A percentile compares a stretch with the other conserved stretches of the same genome.
These are phyloP conservation scores for Botrytis pseudocinerea DNA, from an alignment of 2,329 filamentous ascomycete genomes.

Conservation along the genomic window DNA sequence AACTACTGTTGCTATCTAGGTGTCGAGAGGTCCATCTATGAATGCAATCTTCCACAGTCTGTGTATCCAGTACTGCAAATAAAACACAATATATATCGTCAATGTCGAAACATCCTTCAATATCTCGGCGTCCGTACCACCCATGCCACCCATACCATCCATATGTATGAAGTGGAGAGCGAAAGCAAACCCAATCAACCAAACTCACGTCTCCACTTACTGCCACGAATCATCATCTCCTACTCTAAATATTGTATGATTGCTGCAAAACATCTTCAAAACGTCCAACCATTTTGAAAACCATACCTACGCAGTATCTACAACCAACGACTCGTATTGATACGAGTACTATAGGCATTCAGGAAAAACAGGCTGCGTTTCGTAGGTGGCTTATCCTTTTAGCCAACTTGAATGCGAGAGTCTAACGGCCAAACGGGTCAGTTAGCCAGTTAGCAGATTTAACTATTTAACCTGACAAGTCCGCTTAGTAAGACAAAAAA, in stretches of 20 bases:
- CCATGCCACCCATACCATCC: neutral
- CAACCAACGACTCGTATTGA: neutral
- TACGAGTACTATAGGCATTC: neutral
- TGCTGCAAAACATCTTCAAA: neutral
- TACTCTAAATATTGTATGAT: neutral
- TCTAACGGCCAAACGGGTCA: neutral
- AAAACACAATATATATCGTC: neutral
- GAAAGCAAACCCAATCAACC: neutral
- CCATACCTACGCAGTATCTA: neutral
- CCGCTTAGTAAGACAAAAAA: neutral
- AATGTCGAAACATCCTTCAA: neutral
- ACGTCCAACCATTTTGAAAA: no score
- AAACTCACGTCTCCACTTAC: neutral
- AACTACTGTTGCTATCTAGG: neutral
- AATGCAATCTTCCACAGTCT: neutral
- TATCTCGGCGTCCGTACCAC: neutral
- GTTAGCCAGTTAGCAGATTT: neutral
- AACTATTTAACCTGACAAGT: neutral
- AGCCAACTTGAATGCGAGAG: neutral
- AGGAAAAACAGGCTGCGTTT: neutral
- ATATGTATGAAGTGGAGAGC: neutral
- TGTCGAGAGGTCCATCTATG: neutral
- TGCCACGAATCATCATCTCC: slow-evolving; percentile 1
- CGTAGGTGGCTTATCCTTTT: slow-evolving; percentile 1
- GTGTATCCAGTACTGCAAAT: neutral